These are phyloP conservation scores for Blattamonas nauphoetae DNA, from an alignment of 78 protist species.

Conservation along the genomic window DNA sequence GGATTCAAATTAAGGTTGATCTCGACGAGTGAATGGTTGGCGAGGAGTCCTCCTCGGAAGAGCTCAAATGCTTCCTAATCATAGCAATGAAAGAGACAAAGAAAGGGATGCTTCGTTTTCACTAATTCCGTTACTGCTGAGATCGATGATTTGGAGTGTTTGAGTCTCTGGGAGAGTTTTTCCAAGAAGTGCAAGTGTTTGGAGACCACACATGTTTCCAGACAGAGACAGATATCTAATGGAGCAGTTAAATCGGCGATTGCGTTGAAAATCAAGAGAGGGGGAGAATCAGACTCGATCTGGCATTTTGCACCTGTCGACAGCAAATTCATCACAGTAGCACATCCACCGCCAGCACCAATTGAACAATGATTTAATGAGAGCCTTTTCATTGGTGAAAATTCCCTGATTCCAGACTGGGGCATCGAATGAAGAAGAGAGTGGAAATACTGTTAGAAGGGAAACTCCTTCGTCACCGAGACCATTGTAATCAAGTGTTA, in stretches of 20 bases:
- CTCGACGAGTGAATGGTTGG: neutral
- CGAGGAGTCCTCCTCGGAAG: neutral
- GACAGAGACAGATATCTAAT: neutral
- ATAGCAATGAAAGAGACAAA: neutral
- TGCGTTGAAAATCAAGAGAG: no score
- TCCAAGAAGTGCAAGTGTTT: neutral
- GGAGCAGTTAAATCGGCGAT: no score
- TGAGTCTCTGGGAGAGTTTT: neutral
- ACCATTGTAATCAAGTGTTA: neutral
- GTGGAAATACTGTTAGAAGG: neutral
- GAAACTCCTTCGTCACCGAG: neutral
- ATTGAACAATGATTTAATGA: neutral
- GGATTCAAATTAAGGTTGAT: neutral
- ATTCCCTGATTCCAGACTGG: neutral
- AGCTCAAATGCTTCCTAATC: neutral
- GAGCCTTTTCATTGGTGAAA: neutral
- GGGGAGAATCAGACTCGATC: neutral
- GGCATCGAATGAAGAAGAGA: neutral
- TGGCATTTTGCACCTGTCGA: neutral
- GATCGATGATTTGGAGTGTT: neutral
- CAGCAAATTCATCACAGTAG: neutral
- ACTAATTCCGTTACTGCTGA: neutral
- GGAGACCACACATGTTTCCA: neutral
- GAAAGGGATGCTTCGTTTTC: neutral
- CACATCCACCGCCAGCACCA: neutral